Evolutionary conservation across 495 filamentous ascomycete species (phyloP).

Genomic region (Ramalina peruviana): DNA sequence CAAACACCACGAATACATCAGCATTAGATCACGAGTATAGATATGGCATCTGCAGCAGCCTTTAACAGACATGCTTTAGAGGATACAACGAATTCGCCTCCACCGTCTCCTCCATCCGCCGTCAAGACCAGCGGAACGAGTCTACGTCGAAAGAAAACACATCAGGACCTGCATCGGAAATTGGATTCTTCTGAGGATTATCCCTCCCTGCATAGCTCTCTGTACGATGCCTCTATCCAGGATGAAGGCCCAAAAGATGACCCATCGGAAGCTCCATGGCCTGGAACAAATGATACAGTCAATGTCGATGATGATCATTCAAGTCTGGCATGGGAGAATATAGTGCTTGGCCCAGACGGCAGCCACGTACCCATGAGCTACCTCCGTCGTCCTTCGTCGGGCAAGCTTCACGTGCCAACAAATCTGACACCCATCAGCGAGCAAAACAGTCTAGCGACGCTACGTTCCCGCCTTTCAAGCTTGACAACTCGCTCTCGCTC

Average conservation of each 20-base stretch:
- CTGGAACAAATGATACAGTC: not conserved
- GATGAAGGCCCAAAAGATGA: constrained; percentile 14
- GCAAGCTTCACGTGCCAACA: constrained; percentile 3
- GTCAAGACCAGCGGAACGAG: constrained; percentile 1
- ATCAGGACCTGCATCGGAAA: constrained; percentile 11
- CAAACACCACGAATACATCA: too few species aligned
- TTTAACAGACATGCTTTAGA: not conserved
- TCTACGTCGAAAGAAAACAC: constrained; percentile 10
- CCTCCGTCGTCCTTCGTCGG: not conserved
- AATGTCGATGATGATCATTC: not conserved
- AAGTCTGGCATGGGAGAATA: constrained; percentile 6
- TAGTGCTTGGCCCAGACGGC: constrained; percentile 3
- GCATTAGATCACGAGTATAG: too few species aligned
- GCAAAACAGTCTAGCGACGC: constrained; percentile 9
- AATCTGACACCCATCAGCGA: constrained; percentile 11
- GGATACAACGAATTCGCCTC: constrained; percentile 7
- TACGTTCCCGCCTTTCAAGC: constrained; percentile 3
- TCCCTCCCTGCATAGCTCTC: constrained; percentile 28
- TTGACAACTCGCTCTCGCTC: constrained; percentile 4
- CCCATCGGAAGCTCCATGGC: not conserved
- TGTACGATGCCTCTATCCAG: constrained; percentile 29
- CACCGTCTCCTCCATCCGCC: constrained; percentile 5
- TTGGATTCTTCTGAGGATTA: constrained; percentile 23
- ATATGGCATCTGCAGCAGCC: too few species aligned
- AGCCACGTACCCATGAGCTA: constrained; percentile 8